phyloP scores from a whole-genome alignment of 2,329 filamentous ascomycete genomes.

The Decorospora gaudefroyi region DNA sequence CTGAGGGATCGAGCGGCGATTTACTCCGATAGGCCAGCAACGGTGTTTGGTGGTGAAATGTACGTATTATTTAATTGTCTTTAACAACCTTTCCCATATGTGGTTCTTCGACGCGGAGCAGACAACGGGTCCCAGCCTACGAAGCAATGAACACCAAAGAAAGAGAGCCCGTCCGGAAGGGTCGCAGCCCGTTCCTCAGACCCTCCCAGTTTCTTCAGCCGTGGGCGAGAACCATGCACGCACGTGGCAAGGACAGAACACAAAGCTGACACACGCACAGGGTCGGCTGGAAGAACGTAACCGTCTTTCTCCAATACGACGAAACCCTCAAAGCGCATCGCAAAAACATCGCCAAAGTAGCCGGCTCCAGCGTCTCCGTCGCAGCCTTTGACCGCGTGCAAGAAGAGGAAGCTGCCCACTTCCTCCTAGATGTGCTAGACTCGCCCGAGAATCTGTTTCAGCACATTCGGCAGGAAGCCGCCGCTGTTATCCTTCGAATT shows the following conservation, averaged over 20 bases:
- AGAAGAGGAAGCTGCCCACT: conserved; percentile 29
- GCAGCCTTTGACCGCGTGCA: conserved; percentile 27
- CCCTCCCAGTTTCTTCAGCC: too few relatives aligned
- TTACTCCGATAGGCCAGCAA: conserved; percentile 28
- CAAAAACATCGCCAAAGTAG: conserved; percentile 32
- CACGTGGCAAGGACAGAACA: background rate
- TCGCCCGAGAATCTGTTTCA: conserved; percentile 26
- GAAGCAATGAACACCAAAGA: too few relatives aligned
- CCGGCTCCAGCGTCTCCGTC: conserved; percentile 22
- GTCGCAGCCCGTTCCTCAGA: too few relatives aligned
- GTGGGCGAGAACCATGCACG: too few relatives aligned
- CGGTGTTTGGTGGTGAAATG: conserved; percentile 28
- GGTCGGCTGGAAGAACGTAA: conserved; percentile 28
- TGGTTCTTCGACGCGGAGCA: too few relatives aligned
- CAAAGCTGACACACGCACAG: background rate
- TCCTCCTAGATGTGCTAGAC: conserved; percentile 27
- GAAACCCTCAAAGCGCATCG: conserved; percentile 28
- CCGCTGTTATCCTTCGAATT: conserved; percentile 34
- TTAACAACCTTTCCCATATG: too few relatives aligned
- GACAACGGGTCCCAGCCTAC: too few relatives aligned
- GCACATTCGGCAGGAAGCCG: conserved; percentile 35
- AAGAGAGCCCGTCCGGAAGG: too few relatives aligned
- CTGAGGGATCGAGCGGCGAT: conserved; percentile 29
- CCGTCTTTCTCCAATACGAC: conserved; percentile 21
- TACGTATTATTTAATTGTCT: too few relatives aligned